Conservation (phyloP, 805 yeast species). For the Lachancea nothofagi region DNA sequence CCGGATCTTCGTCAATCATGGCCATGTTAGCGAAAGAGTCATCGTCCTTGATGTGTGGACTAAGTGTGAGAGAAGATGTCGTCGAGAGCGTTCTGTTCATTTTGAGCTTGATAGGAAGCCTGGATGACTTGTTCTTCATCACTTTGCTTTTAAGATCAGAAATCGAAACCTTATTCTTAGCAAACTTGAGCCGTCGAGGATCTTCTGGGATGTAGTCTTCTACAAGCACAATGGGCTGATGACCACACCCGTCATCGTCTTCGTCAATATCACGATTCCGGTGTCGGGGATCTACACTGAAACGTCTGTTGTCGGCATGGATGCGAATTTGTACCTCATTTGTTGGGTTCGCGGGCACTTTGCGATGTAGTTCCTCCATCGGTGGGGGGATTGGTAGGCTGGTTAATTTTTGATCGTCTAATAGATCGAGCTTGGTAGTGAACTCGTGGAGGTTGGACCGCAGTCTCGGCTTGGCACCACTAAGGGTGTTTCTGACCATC, state of each 20-base stretch:
- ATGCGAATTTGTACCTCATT: slow-evolving; percentile 12
- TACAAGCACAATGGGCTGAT: slow-evolving; percentile 25
- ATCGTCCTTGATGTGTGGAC: slow-evolving; percentile 8
- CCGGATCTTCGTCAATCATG: slow-evolving; percentile 2
- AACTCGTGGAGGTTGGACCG: slow-evolving; percentile 22
- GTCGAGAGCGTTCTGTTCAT: slow-evolving; percentile 5
- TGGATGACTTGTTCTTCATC: slow-evolving; percentile 15
- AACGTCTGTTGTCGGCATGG: slow-evolving; percentile 11
- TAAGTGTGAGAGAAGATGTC: slow-evolving; percentile 8
- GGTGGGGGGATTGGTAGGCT: slow-evolving; percentile 31
- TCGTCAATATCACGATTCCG: neutral
- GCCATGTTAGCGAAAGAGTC: slow-evolving; percentile 8
- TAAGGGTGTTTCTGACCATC: slow-evolving; percentile 11
- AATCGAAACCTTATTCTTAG: slow-evolving; percentile 24
- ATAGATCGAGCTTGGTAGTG: slow-evolving; percentile 28
- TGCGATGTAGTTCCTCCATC: slow-evolving; percentile 1
- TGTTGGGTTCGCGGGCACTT: slow-evolving; percentile 2
- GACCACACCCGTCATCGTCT: slow-evolving; percentile 10
- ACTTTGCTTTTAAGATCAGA: slow-evolving; percentile 26
- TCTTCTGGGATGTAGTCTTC: slow-evolving; percentile 27
- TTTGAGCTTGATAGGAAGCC: slow-evolving; percentile 24
- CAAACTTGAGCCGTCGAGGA: slow-evolving; percentile 6
- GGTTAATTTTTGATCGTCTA: slow-evolving; percentile 28
- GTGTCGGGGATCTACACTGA: slow-evolving; percentile 10
- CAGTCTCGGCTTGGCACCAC: slow-evolving; percentile 29